Evolutionary conservation across 176 grass and related monocot species (phyloP).

Genomic region (Carex myosuroides): DNA sequence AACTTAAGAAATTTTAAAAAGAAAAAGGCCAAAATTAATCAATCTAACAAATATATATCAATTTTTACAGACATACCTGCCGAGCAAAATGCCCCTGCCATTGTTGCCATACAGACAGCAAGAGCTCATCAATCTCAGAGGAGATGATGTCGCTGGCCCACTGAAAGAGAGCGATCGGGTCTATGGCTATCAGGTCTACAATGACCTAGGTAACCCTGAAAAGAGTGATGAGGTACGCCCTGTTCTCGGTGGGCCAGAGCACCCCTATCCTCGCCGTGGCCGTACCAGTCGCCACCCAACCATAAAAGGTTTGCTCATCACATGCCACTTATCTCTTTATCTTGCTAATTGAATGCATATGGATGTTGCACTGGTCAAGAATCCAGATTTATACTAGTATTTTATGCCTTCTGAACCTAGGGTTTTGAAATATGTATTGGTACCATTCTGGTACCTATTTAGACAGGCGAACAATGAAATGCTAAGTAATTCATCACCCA

Average conservation of each 20-base stretch:
- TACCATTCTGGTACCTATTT: neutral
- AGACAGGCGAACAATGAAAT: neutral
- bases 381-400: neutral
- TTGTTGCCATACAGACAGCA: slow-evolving; percentile 46
- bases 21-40: neutral
- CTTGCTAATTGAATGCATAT: neutral
- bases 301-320: slow-evolving; percentile 18
- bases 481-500: neutral
- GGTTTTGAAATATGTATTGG: neutral
- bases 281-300: slow-evolving; percentile 46
- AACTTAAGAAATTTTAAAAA: neutral
- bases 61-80: slow-evolving; percentile 57
- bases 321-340: neutral
- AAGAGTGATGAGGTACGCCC: slow-evolving; percentile 35
- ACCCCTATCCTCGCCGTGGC: slow-evolving; percentile 77
- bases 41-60: neutral
- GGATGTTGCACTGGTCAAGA: neutral
- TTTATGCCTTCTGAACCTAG: neutral
- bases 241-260: slow-evolving; percentile 54
- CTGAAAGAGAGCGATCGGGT: slow-evolving; percentile 63
- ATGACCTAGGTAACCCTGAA: slow-evolving; percentile 67
- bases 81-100: slow-evolving; percentile 52
- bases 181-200: slow-evolving; percentile 72
- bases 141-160: slow-evolving; percentile 30
- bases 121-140: slow-evolving; percentile 56